phyloP scores from a whole-genome alignment of 139 green algal species.

The Yamagishiella unicocca region DNA sequence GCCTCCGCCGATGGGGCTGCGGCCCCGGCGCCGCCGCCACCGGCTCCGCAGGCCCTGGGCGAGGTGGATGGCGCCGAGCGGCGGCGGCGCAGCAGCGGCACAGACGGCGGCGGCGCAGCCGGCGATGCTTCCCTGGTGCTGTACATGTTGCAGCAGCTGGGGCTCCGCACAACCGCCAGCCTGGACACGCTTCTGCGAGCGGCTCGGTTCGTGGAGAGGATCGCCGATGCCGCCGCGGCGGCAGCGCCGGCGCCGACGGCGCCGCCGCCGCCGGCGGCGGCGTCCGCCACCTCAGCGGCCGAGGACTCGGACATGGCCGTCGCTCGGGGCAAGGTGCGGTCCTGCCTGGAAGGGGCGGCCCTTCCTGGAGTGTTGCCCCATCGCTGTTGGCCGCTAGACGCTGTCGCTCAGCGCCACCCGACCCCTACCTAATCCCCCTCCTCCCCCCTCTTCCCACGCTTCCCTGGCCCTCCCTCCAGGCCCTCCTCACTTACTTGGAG shows the following conservation, averaged over 20 bases:
- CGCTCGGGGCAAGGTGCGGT: slow-evolving; percentile 64
- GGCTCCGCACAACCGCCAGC: slow-evolving; percentile 57
- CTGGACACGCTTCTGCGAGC: slow-evolving; percentile 69
- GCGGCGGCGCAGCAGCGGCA: background rate
- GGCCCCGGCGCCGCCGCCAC: background rate
- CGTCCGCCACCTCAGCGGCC: background rate
- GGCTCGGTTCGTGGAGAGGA: slow-evolving; percentile 66
- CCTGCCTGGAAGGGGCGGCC: too few species aligned
- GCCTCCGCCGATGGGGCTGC: background rate
- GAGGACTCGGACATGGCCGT: slow-evolving; percentile 63
- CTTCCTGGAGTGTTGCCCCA: too few species aligned
- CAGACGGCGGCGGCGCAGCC: background rate
- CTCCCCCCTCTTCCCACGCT: background rate
- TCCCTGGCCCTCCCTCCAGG: slow-evolving; percentile 26
- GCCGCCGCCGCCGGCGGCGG: background rate
- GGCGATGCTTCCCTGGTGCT: slow-evolving; percentile 45
- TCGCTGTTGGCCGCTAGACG: too few species aligned
- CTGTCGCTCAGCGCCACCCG: too few species aligned
- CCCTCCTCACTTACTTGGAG: slow-evolving; percentile 77
- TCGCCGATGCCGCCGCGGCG: slow-evolving; percentile 6
- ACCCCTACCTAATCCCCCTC: too few species aligned
- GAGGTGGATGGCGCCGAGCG: background rate
- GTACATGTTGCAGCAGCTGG: slow-evolving; percentile 72
- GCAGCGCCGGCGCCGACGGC: slow-evolving; percentile 10
- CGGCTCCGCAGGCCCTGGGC: background rate